Conservation (phyloP, 139 green algal species). For the Auxenochlorella protothecoides region DNA sequence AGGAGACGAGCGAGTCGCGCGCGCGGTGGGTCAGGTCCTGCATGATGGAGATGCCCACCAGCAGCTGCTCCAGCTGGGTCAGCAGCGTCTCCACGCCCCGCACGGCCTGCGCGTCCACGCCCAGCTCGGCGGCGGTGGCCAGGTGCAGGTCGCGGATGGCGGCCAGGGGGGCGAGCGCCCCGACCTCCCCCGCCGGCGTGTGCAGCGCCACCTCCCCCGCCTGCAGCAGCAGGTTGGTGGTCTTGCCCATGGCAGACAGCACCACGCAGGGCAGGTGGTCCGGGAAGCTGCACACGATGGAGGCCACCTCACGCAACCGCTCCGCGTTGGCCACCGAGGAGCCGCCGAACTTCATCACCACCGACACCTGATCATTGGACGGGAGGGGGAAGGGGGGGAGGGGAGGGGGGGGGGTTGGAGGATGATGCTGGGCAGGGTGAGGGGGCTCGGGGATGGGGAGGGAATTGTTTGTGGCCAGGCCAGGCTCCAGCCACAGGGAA, state of each 20-base stretch:
- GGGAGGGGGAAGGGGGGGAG: neutral
- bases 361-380: constrained; percentile 8
- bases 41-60: constrained; percentile 84
- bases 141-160: constrained; percentile 64
- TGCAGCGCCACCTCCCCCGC: constrained; percentile 67
- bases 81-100: constrained; percentile 66
- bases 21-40: constrained; percentile 85
- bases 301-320: constrained; percentile 85
- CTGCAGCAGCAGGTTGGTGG: constrained; percentile 91
- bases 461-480: neutral
- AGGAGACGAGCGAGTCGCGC: constrained; percentile 89
- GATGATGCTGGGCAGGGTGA: neutral
- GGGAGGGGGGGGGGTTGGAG: neutral
- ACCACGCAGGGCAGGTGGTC: constrained; percentile 82
- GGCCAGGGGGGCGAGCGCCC: constrained; percentile 41
- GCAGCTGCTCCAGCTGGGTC: constrained; percentile 73
- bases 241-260: constrained; percentile 98
- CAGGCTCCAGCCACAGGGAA: no score
- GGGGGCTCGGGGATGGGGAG: neutral
- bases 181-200: constrained; percentile 34
- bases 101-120: constrained; percentile 34
- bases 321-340: constrained; percentile 83
- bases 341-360: constrained; percentile 97
- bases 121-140: constrained; percentile 49
- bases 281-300: constrained; percentile 83